Percentiles rank a stretch among this genome's conserved stretches.
Evolutionary conservation across 768 basidiomycete species (phyloP).

Genomic region (Fomitopsis pulvina): DNA sequence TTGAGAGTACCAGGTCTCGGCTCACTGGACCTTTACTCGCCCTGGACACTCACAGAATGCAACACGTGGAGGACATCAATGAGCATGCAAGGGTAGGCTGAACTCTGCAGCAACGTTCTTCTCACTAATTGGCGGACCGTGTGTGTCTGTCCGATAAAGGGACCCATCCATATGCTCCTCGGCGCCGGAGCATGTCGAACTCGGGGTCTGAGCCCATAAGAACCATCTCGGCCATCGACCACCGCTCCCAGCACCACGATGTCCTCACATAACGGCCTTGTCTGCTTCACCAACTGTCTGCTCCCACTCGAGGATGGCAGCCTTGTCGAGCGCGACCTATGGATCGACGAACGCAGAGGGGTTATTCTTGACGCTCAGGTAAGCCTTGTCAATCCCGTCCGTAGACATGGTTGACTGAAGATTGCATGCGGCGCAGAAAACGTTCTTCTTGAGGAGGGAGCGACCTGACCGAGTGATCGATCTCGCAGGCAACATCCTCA

Average conservation of each 20-base stretch:
- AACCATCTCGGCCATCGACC: neutral
- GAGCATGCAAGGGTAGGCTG: too few species aligned
- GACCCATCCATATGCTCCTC: constrained; percentile 4
- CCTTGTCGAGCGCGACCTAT: constrained; percentile 67
- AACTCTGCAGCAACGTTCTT: constrained; percentile 2
- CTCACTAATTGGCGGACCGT: neutral
- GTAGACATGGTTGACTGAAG: neutral
- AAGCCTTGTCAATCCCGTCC: neutral
- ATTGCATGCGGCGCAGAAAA: constrained; percentile 16
- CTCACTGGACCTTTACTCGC: too few species aligned
- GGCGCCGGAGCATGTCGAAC: constrained; percentile 1
- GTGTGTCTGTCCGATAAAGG: constrained; percentile 2
- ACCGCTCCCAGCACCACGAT: constrained; percentile 12
- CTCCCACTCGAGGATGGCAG: constrained; percentile 76
- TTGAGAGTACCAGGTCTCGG: too few species aligned
- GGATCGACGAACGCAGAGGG: constrained; percentile 73
- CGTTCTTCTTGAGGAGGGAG: constrained; percentile 57
- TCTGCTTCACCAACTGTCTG: constrained; percentile 86
- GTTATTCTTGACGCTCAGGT: constrained; percentile 72
- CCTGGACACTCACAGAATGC: too few species aligned
- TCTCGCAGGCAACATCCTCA: constrained; percentile 70
- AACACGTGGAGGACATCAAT: too few species aligned
- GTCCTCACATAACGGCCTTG: constrained; percentile 51
- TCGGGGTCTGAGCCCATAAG: neutral
- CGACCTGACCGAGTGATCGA: constrained; percentile 62